Evolutionary conservation across 768 basidiomycete genomes (phyloP), one percentile per base, ranked within the genome.

Genomic region (Favolaschia claudopus): DNA sequence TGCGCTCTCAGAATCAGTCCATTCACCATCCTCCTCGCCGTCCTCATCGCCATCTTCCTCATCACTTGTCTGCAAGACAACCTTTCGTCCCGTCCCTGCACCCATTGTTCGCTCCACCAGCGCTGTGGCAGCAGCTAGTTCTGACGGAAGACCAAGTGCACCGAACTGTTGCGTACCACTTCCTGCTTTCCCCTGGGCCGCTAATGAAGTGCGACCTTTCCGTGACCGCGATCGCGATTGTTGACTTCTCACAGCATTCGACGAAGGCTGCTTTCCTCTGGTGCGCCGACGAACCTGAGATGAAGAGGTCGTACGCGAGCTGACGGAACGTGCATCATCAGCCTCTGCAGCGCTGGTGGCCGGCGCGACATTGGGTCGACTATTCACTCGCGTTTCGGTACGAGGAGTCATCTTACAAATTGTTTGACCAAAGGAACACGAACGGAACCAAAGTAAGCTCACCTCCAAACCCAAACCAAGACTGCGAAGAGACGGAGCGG

Each of bases 91-190:
- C n/a, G n/a, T 57, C 29, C 38, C 59, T 48, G 31, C 44, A 36
- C 13, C 55, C 62, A 50, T 40, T 22, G 52, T 66, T 58, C 46
- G 63, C 55, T 52, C 63, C 44, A 64, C 63, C 32, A 60, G 22
- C 34, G 55, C 58, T 15, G 32, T 29, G 17, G 49, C 63, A 6
- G 63, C 63, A 2, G 49, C 55, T 19, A 64, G 49, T 20, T 60
- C 53, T 36, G 55, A 55, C 25, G 57, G 52, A 24, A 55, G 32
- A 24, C 54, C 58, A 5, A 60, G 29, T n/a, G n/a, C n/a, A 22
- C 33, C 58, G n/a, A 43, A 47, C 17, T 46, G 44, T 7, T 39
- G 37, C 53, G 15, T 32, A 43, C 43, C 43, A 27, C 29, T 29
- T 27, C 19, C 42, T 49, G 19, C 48, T 42, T 12, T 10, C 8